Evolutionary conservation across 2,329 filamentous ascomycete species (phyloP).

Genomic region (Colletotrichum lentis): DNA sequence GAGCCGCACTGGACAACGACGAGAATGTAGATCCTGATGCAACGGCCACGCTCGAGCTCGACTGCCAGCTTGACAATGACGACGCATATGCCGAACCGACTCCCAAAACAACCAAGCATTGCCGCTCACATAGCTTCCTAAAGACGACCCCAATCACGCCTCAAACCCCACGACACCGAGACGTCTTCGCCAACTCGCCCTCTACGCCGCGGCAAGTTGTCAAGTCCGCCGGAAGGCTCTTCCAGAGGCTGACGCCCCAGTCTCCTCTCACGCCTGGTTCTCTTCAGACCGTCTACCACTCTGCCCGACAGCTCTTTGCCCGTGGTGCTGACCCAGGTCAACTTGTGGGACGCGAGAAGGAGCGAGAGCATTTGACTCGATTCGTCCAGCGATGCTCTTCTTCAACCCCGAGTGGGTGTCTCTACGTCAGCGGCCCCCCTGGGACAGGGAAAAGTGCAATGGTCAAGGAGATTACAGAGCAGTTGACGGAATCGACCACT

Average conservation of each 20-base stretch:
- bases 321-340: constrained; percentile 77
- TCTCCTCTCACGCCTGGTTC: constrained; percentile 75
- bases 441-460: constrained; percentile 97
- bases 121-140: constrained; percentile 45
- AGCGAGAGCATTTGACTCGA: constrained; percentile 68
- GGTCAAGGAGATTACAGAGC: constrained; percentile 78
- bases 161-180: constrained; percentile 78
- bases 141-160: constrained; percentile 69
- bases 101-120: constrained; percentile 41
- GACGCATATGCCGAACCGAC: constrained; percentile 46
- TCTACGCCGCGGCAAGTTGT: constrained; percentile 86
- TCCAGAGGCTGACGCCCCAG: constrained; percentile 80
- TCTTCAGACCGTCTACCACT: constrained; percentile 81
- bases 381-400: constrained; percentile 75
- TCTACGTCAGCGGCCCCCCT: constrained; percentile 94
- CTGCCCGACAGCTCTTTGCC: constrained; percentile 86
- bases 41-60: constrained; percentile 53
- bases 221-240: constrained; percentile 76
- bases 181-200: constrained; percentile 76
- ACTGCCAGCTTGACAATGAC: constrained; percentile 52
- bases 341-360: constrained; percentile 79
- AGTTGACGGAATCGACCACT: constrained; percentile 59
- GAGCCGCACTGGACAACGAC: constrained; percentile 62
- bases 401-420: constrained; percentile 74
- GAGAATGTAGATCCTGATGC: constrained; percentile 68